Evolutionary conservation across 257 asterid genomes (phyloP).

Genomic region (Jacaranda copaia): DNA sequence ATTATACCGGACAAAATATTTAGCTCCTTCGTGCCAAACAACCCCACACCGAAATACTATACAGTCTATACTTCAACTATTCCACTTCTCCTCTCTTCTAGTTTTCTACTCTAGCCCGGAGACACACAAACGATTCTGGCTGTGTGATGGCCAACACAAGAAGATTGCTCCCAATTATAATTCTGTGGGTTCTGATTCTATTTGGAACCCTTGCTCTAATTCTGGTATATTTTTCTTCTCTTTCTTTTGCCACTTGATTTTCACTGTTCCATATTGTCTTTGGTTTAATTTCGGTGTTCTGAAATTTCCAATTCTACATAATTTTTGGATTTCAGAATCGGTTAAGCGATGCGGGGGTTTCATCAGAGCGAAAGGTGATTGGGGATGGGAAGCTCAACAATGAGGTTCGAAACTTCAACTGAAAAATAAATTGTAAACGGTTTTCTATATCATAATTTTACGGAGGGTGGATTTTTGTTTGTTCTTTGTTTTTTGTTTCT

Average conservation of each 20-base stretch:
- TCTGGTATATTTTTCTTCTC: constrained; percentile 46
- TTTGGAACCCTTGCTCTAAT: constrained; percentile 79
- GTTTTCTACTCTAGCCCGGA: background rate
- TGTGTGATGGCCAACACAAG: constrained; percentile 52
- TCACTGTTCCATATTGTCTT: constrained; percentile 16
- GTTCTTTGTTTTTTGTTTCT: too few relatives aligned
- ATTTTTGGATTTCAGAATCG: constrained; percentile 60
- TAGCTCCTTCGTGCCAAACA: too few relatives aligned
- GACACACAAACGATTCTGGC: background rate
- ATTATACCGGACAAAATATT: too few relatives aligned
- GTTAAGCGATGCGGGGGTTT: constrained; percentile 55
- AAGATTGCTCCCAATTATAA: constrained; percentile 53
- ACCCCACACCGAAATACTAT: background rate
- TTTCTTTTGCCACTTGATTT: background rate
- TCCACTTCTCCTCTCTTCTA: background rate
- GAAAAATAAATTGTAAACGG: background rate
- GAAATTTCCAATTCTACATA: background rate
- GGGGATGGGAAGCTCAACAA: constrained; percentile 38
- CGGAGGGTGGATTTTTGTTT: background rate
- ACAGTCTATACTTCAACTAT: background rate
- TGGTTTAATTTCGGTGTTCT: background rate
- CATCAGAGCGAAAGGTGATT: constrained; percentile 43
- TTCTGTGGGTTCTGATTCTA: constrained; percentile 70
- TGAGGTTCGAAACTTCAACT: constrained; percentile 46
- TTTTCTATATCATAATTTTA: background rate